Conservation (phyloP, 176 grass and related monocot genomes). For the Pontederia crassipes region DNA sequence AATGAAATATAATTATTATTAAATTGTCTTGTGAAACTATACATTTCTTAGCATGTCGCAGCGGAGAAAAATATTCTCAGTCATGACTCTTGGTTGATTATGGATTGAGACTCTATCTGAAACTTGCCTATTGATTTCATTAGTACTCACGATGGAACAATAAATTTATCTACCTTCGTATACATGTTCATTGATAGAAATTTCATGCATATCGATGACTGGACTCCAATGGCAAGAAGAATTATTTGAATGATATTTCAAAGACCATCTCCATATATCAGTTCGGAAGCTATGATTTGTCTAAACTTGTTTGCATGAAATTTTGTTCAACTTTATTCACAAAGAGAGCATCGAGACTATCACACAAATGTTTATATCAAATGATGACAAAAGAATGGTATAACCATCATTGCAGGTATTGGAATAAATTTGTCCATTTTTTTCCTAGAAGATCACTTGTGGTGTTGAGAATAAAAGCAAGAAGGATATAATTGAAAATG, state of each 20-base stretch:
- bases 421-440: constrained; percentile 29
- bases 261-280: constrained; percentile 69
- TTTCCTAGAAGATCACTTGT: constrained; percentile 30
- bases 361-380: constrained; percentile 63
- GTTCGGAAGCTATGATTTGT: constrained; percentile 37
- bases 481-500: constrained; percentile 19
- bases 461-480: constrained; percentile 25
- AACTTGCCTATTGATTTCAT: no score
- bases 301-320: constrained; percentile 31
- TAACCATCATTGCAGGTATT: constrained; percentile 45
- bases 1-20: no score
- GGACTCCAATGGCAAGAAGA: constrained; percentile 46
- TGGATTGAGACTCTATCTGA: no score
- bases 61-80: no score
- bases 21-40: no score
- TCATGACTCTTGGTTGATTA: no score
- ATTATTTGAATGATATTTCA: constrained; percentile 64
- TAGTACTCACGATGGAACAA: background rate
- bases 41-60: no score
- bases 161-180: constrained; percentile 30
- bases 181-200: constrained; percentile 43
- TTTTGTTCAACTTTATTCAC: constrained; percentile 34
- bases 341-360: constrained; percentile 38
- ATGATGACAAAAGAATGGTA: constrained; percentile 60
- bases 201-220: constrained; percentile 74